phyloP scores from a whole-genome alignment of 1,284 basidiomycete genomes.

The Puccinia hordei region DNA sequence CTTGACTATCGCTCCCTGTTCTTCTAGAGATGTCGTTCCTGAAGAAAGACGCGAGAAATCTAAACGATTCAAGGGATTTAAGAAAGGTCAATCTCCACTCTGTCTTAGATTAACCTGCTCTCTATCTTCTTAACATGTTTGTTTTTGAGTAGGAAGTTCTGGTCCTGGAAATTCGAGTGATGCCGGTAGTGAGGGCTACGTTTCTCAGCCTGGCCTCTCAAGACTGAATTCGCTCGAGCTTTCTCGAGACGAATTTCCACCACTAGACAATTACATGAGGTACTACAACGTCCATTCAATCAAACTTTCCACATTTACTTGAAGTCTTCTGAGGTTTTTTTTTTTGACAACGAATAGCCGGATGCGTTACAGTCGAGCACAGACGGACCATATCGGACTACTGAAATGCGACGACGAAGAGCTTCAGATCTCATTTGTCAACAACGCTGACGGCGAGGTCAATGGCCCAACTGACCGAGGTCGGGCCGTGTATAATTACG shows the following conservation, averaged over 20 bases:
- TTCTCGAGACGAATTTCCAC: neutral
- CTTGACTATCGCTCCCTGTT: neutral
- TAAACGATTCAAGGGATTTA: neutral
- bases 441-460: slow-evolving; percentile 4
- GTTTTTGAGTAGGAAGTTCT: neutral
- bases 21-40: neutral
- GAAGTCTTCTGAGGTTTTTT: neutral
- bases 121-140: neutral
- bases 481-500: neutral
- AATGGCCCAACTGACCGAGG: neutral
- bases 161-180: slow-evolving; percentile 20
- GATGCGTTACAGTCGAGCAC: slow-evolving; percentile 12
- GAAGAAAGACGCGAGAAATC: neutral
- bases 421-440: neutral
- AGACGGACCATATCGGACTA: slow-evolving; percentile 1
- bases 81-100: neutral
- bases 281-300: neutral
- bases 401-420: slow-evolving; percentile 20
- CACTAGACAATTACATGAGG: neutral
- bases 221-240: slow-evolving; percentile 3
- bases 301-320: neutral
- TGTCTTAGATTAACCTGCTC: neutral
- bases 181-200: slow-evolving; percentile 12
- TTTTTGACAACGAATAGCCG: neutral
- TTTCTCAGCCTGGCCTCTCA: slow-evolving; percentile 9